Evolutionary conservation across 2,329 filamentous ascomycete genomes (phyloP), one percentile per base, ranked within the genome.

Genomic region (Fusarium sp.): DNA sequence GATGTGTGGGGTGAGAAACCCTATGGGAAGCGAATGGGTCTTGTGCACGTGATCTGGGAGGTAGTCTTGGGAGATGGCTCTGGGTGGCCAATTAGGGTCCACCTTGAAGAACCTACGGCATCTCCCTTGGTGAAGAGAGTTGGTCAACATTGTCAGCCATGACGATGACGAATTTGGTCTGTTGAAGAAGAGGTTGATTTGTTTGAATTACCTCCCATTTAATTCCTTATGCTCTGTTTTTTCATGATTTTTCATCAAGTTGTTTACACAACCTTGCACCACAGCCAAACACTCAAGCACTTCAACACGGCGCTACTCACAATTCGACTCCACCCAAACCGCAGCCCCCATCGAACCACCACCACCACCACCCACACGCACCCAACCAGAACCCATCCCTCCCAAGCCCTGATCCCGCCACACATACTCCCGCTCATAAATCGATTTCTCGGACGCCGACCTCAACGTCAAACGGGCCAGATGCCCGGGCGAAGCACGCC

Each of bases 401-500:
- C 24, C 24, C 24, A 49, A 49, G 44, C 44, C 44, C 44, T 9
- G 0, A 10, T 6, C 16, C 31, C 11, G 31, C 31, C 31, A 10
- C 10, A 59, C 10, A 66, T 51, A 1, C 0, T 2, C 0, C 8
- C 7, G 1, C n/a, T 27, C 58, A 35, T 35, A 11, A 56, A 1
- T 10, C 24, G 24, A n/a, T 2, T 6, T 35, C 11, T 29, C 17
- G 5, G 72, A 71, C 76, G 57, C 44, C 10, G 16, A 17, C 16
- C 24, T 38, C 51, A 63, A 55, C 33, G 56, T 22, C 61, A 73
- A 56, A 44, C 51, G 60, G 70, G 70, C 65, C 60, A 56, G 58
- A 73, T 87, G 84, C 83, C 84, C 85, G 87, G 87, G 87, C 85
- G 84, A 86, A 81, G 81, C 81, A 82, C 81, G 80, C 81, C 79